Conservation (phyloP, 2,329 filamentous ascomycete genomes). For the Diaporthe batatas region DNA sequence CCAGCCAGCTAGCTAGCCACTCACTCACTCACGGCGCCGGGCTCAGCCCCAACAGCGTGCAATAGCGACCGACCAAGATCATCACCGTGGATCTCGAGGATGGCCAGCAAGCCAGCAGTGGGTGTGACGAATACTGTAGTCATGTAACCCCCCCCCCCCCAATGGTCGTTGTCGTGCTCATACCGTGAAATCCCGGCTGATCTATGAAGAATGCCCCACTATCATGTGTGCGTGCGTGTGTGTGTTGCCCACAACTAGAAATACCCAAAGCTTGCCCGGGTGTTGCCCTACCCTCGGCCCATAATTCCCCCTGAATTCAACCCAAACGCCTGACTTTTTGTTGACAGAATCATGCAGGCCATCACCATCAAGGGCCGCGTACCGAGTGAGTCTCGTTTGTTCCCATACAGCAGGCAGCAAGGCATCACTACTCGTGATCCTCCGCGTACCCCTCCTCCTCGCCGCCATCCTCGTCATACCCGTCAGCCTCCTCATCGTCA, state of each 20-base stretch:
- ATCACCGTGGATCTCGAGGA: too few relatives aligned
- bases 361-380: background rate
- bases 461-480: constrained; percentile 48
- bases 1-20: too few relatives aligned
- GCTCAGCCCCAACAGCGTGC: too few relatives aligned
- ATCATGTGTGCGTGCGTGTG: background rate
- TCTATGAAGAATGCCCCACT: constrained; percentile 22
- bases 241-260: constrained; percentile 11
- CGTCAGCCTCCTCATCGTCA: constrained; percentile 56
- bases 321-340: constrained; percentile 26
- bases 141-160: background rate
- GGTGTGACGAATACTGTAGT: constrained; percentile 15
- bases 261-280: background rate
- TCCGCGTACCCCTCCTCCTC: constrained; percentile 46
- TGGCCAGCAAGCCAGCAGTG: too few relatives aligned
- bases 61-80: too few relatives aligned
- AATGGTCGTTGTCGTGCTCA: background rate
- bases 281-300: background rate
- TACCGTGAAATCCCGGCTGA: background rate
- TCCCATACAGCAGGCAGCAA: background rate
- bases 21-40: too few relatives aligned
- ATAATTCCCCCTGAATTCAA: background rate
- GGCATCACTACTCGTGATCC: constrained; percentile 34
- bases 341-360: background rate
- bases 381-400: background rate